Percentiles rank a stretch among this genome's conserved stretches.
Conservation (phyloP, 2,329 filamentous ascomycete genomes). For the Dryadomyces quercivorus region DNA sequence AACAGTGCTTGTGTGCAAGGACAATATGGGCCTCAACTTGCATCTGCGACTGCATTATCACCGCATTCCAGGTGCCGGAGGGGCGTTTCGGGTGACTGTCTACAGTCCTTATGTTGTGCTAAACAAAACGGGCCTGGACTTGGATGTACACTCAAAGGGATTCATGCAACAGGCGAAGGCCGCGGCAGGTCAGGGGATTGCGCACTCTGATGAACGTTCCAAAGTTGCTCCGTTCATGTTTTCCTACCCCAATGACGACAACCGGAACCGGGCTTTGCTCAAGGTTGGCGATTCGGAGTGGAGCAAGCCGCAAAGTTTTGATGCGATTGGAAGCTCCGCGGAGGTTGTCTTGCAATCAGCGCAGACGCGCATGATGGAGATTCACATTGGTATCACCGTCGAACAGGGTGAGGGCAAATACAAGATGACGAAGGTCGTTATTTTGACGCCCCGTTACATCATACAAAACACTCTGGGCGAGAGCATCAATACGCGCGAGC, state of each 20-base stretch:
- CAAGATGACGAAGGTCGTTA: conserved; percentile 92
- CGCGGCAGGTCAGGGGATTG: conserved; percentile 62
- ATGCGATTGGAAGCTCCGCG: conserved; percentile 86
- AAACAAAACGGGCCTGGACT: conserved; percentile 86
- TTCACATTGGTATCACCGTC: conserved; percentile 82
- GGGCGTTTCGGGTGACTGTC: conserved; percentile 89
- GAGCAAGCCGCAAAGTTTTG: conserved; percentile 97
- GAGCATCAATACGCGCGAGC: conserved; percentile 80
- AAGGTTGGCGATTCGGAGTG: conserved; percentile 84
- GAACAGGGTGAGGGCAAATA: conserved; percentile 93
- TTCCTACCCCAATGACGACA: conserved; percentile 78
- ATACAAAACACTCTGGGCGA: conserved; percentile 87
- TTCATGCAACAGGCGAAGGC: conserved; percentile 74
- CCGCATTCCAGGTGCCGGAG: conserved; percentile 79
- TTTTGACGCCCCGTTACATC: conserved; percentile 82
- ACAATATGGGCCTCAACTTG: conserved; percentile 67
- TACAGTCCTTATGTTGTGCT: conserved; percentile 91
- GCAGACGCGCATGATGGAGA: conserved; percentile 56
- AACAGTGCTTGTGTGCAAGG: conserved; percentile 66
- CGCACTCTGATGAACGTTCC: conserved; percentile 35
- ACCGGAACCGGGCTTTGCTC: conserved; percentile 77
- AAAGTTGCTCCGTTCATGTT: conserved; percentile 92
- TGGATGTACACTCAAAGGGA: conserved; percentile 79
- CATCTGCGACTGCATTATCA: conserved; percentile 84
- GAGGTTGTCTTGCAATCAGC: conserved; percentile 73